Base-by-base conservation (phyloP, 2,329 filamentous ascomycete species). In the Gliomastix tumulicola region DNA sequence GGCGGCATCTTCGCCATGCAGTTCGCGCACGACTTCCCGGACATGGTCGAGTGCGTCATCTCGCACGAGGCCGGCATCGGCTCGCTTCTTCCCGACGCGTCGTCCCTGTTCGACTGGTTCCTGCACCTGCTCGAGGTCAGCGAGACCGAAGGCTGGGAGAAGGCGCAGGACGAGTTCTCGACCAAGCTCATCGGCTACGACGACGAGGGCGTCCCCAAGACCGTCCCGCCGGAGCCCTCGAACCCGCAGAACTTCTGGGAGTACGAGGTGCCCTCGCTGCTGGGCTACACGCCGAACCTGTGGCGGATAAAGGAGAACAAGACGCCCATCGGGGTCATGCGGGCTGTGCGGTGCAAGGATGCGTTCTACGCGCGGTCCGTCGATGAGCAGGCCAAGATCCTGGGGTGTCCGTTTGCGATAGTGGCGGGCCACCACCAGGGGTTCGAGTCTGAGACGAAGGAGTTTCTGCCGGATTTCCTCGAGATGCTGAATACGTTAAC, bases 341-440 rank as follows among this genome's bases (percentile, higher is more conserved):
- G 44, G 19, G 53, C 42, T 0, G 42, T 40, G 4, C 34, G 47
- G 28, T 50, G 48, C 22, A 36, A 40, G 16, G 54, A 54, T 35
- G 52, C 53, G 1, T 55, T 47, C 30, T 58, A 50, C 41, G 50
- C 51, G 5, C 38, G 47, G 38, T 39, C 52, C 8, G 42, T 41
- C 17, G 33, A 45, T 6, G 54, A 53, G 40, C 53, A 54, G 43
- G 52, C 43, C 2, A 49, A 49, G 39, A 44, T 55, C 4, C 19
- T 58, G 34, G 48, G 30, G 1, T 58, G 55, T 38, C 45, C 47
- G 15, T 35, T 25, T 7, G 21, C 42, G n/a, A 32, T 44, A 15
- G 48, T 58, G 8, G 51, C 55, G 13, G 54, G 53, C 2, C 49
- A 53, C 36, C 56, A 58, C 35, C 46, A 52, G 34, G 52, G 50